phyloP scores from a whole-genome alignment of 371 early-diverging fungal genomes.

The Blastocladiella emersonii region DNA sequence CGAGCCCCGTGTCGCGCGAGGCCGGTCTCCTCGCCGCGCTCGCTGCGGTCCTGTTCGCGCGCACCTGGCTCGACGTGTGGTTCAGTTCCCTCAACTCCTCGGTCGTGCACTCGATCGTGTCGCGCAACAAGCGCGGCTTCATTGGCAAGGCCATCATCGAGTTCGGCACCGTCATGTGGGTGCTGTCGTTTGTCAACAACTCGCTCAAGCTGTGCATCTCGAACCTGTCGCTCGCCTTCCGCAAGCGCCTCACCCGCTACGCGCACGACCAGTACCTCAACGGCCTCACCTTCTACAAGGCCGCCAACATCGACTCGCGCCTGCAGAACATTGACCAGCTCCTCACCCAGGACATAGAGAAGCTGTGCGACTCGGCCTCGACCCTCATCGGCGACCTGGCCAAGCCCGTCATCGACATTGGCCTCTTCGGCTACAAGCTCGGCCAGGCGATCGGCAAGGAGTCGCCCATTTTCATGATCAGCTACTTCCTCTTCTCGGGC shows the following conservation, averaged over 20 bases:
- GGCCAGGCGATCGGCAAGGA: conserved; percentile 63
- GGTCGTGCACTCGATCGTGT: conserved; percentile 58
- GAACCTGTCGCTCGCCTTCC: conserved; percentile 57
- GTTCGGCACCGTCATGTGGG: conserved; percentile 47
- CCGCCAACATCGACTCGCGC: conserved; percentile 60
- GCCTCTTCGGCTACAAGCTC: conserved; percentile 68
- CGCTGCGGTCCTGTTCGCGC: conserved; percentile 46
- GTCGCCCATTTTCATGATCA: conserved; percentile 66
- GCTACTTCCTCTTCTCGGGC: conserved; percentile 62
- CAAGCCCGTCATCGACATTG: conserved; percentile 69
- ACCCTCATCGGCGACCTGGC: conserved; percentile 66
- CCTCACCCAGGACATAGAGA: conserved; percentile 75
- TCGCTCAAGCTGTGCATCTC: conserved; percentile 53
- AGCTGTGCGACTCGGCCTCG: conserved; percentile 57
- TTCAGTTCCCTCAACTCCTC: conserved; percentile 1
- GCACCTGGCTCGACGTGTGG: conserved; percentile 48
- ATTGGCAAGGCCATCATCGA: conserved; percentile 46
- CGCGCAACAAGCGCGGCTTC: conserved; percentile 34
- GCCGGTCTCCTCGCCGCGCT: conserved; percentile 44
- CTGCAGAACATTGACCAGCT: conserved; percentile 74
- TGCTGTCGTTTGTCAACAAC: conserved; percentile 59
- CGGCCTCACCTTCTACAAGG: conserved; percentile 69
- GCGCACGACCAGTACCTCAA: conserved; percentile 67
- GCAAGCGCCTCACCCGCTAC: conserved; percentile 57
- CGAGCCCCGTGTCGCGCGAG: conserved; percentile 46